A percentile compares a stretch with the other conserved stretches of the same genome.
Conservation (phyloP, 2,329 filamentous ascomycete species). For the Diaporthe batatas region DNA sequence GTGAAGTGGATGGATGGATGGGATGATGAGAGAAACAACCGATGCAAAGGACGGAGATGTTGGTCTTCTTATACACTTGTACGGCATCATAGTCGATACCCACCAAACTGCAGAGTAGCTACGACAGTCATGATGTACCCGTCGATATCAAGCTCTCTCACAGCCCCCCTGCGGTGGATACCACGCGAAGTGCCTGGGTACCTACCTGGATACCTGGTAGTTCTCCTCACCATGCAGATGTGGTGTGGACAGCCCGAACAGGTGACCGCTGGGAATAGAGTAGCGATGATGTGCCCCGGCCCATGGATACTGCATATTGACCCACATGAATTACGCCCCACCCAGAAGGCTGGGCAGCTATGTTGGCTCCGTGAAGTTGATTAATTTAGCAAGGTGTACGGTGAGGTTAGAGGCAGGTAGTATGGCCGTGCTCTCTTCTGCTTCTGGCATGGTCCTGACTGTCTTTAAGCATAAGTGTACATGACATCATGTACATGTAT, state of each 20-base stretch:
- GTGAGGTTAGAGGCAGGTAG: slow-evolving; percentile 10
- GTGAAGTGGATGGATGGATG: slow-evolving; percentile 6
- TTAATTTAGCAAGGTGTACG: slow-evolving; percentile 19
- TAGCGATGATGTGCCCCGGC: slow-evolving; percentile 8
- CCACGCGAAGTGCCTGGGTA: neutral
- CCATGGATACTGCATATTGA: slow-evolving; percentile 17
- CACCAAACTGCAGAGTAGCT: neutral
- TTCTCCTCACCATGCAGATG: neutral
- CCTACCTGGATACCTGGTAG: neutral
- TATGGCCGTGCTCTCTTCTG: neutral
- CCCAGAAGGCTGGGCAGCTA: slow-evolving; percentile 4
- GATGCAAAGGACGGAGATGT: neutral
- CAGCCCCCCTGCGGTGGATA: slow-evolving; percentile 14
- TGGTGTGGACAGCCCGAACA: slow-evolving; percentile 5
- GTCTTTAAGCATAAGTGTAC: slow-evolving; percentile 17
- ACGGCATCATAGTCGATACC: neutral
- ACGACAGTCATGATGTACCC: slow-evolving; percentile 3
- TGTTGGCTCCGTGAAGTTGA: slow-evolving; percentile 22
- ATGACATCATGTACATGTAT: slow-evolving; percentile 22
- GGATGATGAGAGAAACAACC: neutral
- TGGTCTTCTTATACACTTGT: slow-evolving; percentile 14
- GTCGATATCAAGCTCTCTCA: slow-evolving; percentile 1
- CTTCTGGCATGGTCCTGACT: slow-evolving; percentile 21
- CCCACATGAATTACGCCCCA: slow-evolving; percentile 20
- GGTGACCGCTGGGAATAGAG: slow-evolving; percentile 15